Base-by-base conservation (phyloP, 2,329 filamentous ascomycete genomes). In the Tolypocladium endophyticum region DNA sequence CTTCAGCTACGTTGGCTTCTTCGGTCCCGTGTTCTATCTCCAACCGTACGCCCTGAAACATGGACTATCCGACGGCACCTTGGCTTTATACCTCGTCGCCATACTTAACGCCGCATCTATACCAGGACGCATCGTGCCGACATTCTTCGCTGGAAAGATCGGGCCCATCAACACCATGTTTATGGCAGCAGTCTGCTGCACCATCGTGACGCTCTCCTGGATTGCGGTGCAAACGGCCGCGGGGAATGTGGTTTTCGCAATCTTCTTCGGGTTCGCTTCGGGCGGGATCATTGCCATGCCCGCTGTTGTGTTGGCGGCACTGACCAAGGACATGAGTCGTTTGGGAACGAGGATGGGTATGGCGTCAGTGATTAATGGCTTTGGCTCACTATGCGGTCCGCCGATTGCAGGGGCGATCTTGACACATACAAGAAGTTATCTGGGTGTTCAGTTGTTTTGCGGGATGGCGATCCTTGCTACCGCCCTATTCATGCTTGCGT, bases 41-140 rank as follows among this genome's bases (percentile, higher is more conserved):
- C 73, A 77, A 58, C 69, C 68, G 1, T 81, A 77, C 55, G 75
- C 77, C 2, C 65, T 74, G n/a, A 64, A 69, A 6, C 64, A 64
- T 7, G 70, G 73, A 0, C 61, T 72, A 52, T 68, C 70, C 1
- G 65, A 66, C 4, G 64, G 65, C 38, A 66, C 66, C 28, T 64
- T 79, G 6, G 73, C 73, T 1, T 68, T 72, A 20, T 81, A 82
- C 61, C 71, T 82, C 30, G 68, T 83, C 5, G 70, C 80, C 2
- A 77, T 83, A 55, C 73, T 82, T 56, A 83, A 82, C 66, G 79
- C 76, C 1, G 74, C 77, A 0, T 79, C 78, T 0, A 71, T 81
- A 9, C 71, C 79, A 9, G 81, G 81, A 0, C 75, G 81, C 8
- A 69, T 82, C 1, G 65, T 80, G 0, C 79, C 78, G 0, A 75